Percentiles rank a stretch among this genome's conserved stretches.
Evolutionary conservation across 2,329 filamentous ascomycete species (phyloP).

Genomic region (Corinectria fuckeliana): DNA sequence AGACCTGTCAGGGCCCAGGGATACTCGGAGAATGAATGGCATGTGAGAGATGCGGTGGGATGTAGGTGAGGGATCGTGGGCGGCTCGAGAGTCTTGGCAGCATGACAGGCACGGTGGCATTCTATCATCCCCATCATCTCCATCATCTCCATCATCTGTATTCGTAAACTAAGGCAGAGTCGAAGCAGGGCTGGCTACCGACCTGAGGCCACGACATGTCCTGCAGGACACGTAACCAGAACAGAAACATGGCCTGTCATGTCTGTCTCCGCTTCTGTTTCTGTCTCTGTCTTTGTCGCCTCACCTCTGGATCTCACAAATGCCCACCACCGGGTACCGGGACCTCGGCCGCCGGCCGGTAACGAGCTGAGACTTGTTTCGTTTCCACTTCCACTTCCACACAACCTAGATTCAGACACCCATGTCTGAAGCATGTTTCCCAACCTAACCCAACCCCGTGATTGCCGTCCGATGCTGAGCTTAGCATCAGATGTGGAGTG

Average conservation of each 20-base stretch:
- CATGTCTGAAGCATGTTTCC: background rate
- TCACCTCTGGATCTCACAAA: background rate
- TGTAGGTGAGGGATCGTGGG: background rate
- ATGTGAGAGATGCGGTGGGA: background rate
- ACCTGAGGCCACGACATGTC: too few species aligned
- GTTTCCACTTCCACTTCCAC: background rate
- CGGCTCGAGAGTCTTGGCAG: background rate
- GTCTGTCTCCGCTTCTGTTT: too few species aligned
- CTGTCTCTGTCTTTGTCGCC: background rate
- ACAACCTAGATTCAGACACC: constrained; percentile 1
- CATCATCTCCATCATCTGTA: too few species aligned
- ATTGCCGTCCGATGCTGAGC: background rate
- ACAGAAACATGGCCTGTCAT: too few species aligned
- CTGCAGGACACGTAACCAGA: too few species aligned
- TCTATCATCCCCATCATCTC: too few species aligned
- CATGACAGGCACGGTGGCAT: too few species aligned
- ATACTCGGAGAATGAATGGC: too few species aligned
- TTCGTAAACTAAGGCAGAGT: too few species aligned
- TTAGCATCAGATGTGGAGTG: background rate
- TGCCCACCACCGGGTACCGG: background rate
- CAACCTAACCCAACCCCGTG: background rate
- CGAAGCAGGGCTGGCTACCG: too few species aligned
- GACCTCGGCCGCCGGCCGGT: background rate
- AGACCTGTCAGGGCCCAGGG: too few species aligned
- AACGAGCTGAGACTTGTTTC: background rate